A percentile compares a stretch with the other conserved stretches of the same genome.
Evolutionary conservation across 2,329 filamentous ascomycete genomes (phyloP).

Genomic region (Aureobasidium uvarum): DNA sequence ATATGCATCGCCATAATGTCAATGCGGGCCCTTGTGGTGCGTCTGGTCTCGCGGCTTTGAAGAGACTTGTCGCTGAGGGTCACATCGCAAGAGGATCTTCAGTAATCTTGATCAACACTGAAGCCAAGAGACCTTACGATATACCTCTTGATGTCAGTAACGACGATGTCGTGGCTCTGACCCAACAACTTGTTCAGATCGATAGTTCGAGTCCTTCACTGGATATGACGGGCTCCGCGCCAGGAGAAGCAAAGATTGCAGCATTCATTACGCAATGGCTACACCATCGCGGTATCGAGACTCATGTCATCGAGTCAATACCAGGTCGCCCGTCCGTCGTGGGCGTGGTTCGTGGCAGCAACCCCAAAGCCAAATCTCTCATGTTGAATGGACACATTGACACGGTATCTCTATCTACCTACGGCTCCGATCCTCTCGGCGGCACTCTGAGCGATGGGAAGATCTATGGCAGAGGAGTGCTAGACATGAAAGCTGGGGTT

Average conservation of each 20-base stretch:
- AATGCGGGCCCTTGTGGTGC: conserved; percentile 63
- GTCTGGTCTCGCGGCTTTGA: conserved; percentile 58
- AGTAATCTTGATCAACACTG: conserved; percentile 66
- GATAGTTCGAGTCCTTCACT: background rate
- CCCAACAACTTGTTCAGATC: conserved; percentile 7
- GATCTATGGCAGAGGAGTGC: conserved; percentile 12
- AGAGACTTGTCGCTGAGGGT: conserved; percentile 46
- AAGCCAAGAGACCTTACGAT: conserved; percentile 58
- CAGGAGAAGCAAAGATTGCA: conserved; percentile 3
- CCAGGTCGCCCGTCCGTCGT: conserved; percentile 12
- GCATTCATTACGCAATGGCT: conserved; percentile 11
- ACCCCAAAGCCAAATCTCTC: background rate
- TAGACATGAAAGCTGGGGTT: conserved; percentile 20
- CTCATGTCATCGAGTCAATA: background rate
- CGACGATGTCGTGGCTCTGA: background rate
- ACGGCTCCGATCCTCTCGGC: background rate
- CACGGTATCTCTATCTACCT: background rate
- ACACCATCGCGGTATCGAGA: conserved; percentile 15
- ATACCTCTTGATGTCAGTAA: conserved; percentile 9
- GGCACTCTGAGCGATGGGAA: background rate
- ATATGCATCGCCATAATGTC: conserved; percentile 52
- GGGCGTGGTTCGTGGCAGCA: conserved; percentile 1
- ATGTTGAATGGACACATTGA: conserved; percentile 13
- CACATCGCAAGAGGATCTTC: conserved; percentile 51
- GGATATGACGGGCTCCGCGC: background rate